Evolutionary conservation across 2,329 filamentous ascomycete genomes (phyloP), one percentile per base, ranked within the genome.

Genomic region (Cercospora citrullina): DNA sequence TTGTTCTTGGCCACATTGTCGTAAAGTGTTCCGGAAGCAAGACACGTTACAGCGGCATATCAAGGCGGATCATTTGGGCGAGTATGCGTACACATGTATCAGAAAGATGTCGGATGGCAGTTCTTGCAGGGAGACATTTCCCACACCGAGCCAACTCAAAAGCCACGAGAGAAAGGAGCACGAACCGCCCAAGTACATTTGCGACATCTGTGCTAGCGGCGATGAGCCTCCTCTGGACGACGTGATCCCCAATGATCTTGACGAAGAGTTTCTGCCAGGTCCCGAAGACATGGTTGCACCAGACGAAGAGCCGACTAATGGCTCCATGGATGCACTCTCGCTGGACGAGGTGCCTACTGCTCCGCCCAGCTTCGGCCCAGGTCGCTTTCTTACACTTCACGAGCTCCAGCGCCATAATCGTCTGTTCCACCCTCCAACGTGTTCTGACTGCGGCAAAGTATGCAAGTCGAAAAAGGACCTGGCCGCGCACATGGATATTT

Each of bases 21-120:
- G 84, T 59, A 95, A 95, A 82, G 88, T 87, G 21, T 98, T 97
- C 79, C 87, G 94, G 69, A 97, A 97, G 80, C 90, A 93, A 77
- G 89, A 93, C 72, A 96, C 93, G 0, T 84, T 97, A 16, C 89
- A 94, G 77, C 89, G 91, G 62, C 94, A 98, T 77, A 87, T 97
- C 70, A 87, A 90, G 64, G 87, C 87, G 9, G 90, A 89, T 12
- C 94, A 98, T 78, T 81, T 94, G 45, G 84, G 89, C 30, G 80
- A 90, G 68, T 87, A 90, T 57, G 88, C 92, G 0, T 96, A 89
- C 75, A 84, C 85, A 5, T 98, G 94, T 78, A 82, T 84, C 1
- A 84, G 90, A 66, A 70, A 73, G 21, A 81, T 88, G 70, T 77
- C 81, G 21, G 77, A 78, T 5, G 87, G 86, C 26, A 77, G 84